Base-by-base conservation (phyloP, 2,329 filamentous ascomycete species). In the Uncinocarpus reesii region DNA sequence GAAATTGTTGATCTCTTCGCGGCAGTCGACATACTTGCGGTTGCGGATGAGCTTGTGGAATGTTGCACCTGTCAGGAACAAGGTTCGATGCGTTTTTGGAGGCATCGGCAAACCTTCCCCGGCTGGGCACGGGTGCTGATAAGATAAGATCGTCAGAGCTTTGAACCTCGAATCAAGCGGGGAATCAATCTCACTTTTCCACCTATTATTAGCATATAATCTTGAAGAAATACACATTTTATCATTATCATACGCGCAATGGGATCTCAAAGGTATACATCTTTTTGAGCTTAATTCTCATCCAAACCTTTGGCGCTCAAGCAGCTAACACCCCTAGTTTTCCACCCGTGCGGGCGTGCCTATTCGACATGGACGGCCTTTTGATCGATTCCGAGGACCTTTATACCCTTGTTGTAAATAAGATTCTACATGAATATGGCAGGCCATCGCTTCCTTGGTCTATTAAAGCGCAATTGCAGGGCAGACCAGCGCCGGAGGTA, bases 291-390 rank as follows among this genome's bases (percentile, higher is more conserved):
- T n/a, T n/a, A n/a, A n/a, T n/a, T n/a, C n/a, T n/a, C n/a, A n/a
- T n/a, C n/a, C n/a, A n/a, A n/a, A n/a, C n/a, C n/a, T n/a, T n/a
- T n/a, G n/a, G n/a, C 2, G 24, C 28, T 23, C 42, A 18, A 21
- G 20, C 11, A 28, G 15, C 37, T 42, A 36, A 48, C 23, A 15
- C 7, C 13, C 1, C 3, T 60, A 86, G 83, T 62, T 81, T 88
- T 65, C 84, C 86, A 16, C 80, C 83, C 40, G 76, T 96, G 51
- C 79, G 88, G 57, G 92, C 90, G 57, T 95, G 89, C 67, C 81
- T 98, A 55, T 96, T 98, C 66, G 92, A 98, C 73, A 95, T 96
- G 89, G 92, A 98, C 67, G 92, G 92, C 52, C 82, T 98, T 29
- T 79, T 98, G 16, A 84, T 98, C 62, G 82, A 96, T 68, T 88